phyloP scores from a whole-genome alignment of 371 early-diverging fungal genomes.

The Aphelidium insulamus region DNA sequence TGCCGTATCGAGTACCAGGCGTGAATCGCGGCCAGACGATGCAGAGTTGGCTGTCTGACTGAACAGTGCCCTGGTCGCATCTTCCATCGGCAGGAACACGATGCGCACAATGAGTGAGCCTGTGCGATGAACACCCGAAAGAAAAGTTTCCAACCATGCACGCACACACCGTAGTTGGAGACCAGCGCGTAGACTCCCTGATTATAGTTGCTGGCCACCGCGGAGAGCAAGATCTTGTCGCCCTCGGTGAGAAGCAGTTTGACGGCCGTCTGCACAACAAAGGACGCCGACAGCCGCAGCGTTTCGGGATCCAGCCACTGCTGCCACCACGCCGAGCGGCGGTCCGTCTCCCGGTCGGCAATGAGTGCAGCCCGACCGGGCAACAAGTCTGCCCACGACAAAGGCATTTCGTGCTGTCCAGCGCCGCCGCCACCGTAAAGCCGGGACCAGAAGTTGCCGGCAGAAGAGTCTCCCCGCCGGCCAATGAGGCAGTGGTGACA shows the following conservation, averaged over 20 bases:
- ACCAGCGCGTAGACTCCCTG: constrained; percentile 72
- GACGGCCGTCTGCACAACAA: constrained; percentile 62
- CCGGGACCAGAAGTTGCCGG: too few species aligned
- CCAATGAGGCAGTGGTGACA: too few species aligned
- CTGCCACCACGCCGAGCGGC: constrained; percentile 32
- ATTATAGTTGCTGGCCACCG: constrained; percentile 22
- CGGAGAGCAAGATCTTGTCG: constrained; percentile 65
- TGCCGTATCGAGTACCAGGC: neutral
- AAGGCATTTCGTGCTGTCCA: constrained; percentile 39
- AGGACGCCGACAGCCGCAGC: constrained; percentile 36
- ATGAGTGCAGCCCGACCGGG: constrained; percentile 2
- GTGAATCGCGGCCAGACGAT: neutral
- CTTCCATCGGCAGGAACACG: constrained; percentile 81
- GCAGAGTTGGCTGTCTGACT: constrained; percentile 9
- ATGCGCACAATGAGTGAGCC: constrained; percentile 74
- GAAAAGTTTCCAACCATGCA: neutral
- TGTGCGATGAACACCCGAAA: constrained; percentile 5
- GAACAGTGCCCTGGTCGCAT: constrained; percentile 62
- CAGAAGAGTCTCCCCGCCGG: too few species aligned
- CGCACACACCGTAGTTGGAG: constrained; percentile 45
- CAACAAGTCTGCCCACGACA: too few species aligned
- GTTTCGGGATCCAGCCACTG: constrained; percentile 34
- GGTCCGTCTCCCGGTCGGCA: constrained; percentile 8
- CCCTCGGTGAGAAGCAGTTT: constrained; percentile 87
- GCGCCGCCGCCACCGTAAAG: constrained; percentile 63